Evolutionary conservation across 306 rosid species (phyloP).

Genomic region (Casuarina equisetifolia): DNA sequence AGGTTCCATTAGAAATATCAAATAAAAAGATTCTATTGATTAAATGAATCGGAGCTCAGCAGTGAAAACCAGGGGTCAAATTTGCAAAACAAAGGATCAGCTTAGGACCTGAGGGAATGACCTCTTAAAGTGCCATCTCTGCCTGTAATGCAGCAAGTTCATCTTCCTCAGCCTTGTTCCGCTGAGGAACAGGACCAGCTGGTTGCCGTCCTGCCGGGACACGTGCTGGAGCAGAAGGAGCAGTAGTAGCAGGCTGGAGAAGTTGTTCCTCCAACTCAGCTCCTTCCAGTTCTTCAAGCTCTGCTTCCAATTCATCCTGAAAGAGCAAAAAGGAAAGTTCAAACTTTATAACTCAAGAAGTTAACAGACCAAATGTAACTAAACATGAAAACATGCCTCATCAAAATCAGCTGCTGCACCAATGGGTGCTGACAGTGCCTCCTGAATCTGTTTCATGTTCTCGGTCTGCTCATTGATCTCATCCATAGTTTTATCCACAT

Average conservation of each 20-base stretch:
- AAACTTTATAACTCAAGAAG: conserved; percentile 12
- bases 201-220: conserved; percentile 83
- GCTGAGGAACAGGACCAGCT: conserved; percentile 61
- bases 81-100: not conserved
- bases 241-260: conserved; percentile 90
- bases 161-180: conserved; percentile 81
- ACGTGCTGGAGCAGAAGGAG: conserved; percentile 85
- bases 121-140: conserved; percentile 98
- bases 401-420: conserved; percentile 93
- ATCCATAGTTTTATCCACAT: conserved; percentile 97
- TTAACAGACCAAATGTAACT: not conserved
- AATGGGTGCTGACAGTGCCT: conserved; percentile 85
- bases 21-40: not conserved
- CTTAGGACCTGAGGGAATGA: conserved; percentile 24
- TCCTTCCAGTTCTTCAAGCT: conserved; percentile 96
- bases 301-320: conserved; percentile 97
- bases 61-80: not conserved
- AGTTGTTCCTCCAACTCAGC: conserved; percentile 98
- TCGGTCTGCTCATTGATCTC: conserved; percentile 98
- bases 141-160: conserved; percentile 97
- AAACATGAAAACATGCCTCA: conserved; percentile 51
- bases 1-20: not conserved
- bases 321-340: conserved; percentile 13
- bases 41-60: not conserved
- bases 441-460: conserved; percentile 98